Percentiles rank a stretch among this genome's conserved stretches.
Evolutionary conservation across 495 filamentous ascomycete genomes (phyloP).

Genomic region (Daldinia decipiens): DNA sequence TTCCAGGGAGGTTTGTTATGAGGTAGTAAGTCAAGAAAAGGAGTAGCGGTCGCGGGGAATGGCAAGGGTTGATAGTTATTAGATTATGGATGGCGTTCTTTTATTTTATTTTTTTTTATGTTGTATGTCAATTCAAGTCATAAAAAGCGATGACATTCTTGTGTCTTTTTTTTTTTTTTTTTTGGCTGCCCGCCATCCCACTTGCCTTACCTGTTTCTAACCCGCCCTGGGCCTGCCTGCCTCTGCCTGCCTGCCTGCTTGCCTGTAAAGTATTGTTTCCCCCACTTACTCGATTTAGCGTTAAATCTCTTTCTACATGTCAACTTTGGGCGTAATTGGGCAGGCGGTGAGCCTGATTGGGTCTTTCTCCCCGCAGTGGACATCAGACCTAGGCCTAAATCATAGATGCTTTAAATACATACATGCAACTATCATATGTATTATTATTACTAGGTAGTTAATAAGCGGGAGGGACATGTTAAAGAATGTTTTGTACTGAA

Average conservation of each 20-base stretch:
- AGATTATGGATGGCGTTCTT: background rate
- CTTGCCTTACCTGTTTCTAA: background rate
- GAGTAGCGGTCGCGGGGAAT: background rate
- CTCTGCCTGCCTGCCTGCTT: too few species aligned
- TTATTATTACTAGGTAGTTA: background rate
- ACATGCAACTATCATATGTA: constrained; percentile 6
- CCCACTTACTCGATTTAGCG: constrained; percentile 44
- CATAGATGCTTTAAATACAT: constrained; percentile 16
- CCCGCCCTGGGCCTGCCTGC: constrained; percentile 23
- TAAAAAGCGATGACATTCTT: constrained; percentile 29
- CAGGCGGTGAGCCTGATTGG: constrained; percentile 33
- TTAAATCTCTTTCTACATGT: constrained; percentile 35
- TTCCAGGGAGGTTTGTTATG: background rate
- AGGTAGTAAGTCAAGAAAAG: background rate
- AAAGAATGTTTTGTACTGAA: too few species aligned
- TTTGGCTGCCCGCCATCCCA: constrained; percentile 13
- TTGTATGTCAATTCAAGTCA: constrained; percentile 24
- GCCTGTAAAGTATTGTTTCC: too few species aligned
- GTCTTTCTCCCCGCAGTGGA: constrained; percentile 16
- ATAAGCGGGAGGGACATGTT: background rate
- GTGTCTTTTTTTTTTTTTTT: constrained; percentile 23
- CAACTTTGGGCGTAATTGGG: constrained; percentile 24
- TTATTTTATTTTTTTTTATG: constrained; percentile 19
- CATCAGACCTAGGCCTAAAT: background rate
- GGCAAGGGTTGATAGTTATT: background rate